Conservation (phyloP, 495 filamentous ascomycete genomes). For the Penicillium herquei region DNA sequence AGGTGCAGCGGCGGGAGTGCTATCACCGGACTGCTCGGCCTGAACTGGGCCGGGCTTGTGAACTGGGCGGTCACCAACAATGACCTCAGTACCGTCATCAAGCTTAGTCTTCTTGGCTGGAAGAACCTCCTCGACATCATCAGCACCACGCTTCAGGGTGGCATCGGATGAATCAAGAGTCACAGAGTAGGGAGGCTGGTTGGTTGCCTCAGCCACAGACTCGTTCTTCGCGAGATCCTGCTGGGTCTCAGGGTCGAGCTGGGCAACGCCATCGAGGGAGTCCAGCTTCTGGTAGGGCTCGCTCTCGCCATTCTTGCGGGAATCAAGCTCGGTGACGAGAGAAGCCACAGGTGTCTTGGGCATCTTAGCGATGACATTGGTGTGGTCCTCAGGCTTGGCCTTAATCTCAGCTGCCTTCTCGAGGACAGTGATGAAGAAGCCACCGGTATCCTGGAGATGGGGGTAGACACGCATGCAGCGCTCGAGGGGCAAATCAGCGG, state of each 20-base stretch:
- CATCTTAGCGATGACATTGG: conserved; percentile 53
- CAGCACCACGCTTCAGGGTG: conserved; percentile 37
- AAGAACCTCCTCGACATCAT: conserved; percentile 40
- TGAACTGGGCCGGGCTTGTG: conserved; percentile 46
- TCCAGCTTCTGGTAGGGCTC: conserved; percentile 49
- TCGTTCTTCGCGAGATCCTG: conserved; percentile 43
- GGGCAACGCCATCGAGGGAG: conserved; percentile 46
- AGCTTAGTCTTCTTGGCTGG: conserved; percentile 48
- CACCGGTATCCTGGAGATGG: conserved; percentile 92
- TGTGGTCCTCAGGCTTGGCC: conserved; percentile 70
- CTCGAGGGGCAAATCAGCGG: conserved; percentile 69
- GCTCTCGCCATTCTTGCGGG: conserved; percentile 40
- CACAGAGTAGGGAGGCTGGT: conserved; percentile 39
- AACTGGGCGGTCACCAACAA: conserved; percentile 49
- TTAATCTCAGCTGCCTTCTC: conserved; percentile 89
- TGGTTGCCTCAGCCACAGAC: conserved; percentile 40
- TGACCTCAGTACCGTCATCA: conserved; percentile 43
- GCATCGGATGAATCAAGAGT: conserved; percentile 27
- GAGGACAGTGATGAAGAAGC: conserved; percentile 93
- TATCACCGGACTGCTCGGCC: conserved; percentile 38
- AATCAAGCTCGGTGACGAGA: conserved; percentile 53
- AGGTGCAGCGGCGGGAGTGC: conserved; percentile 24
- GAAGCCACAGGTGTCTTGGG: conserved; percentile 51
- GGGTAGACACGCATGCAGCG: conserved; percentile 91
- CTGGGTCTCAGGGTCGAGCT: conserved; percentile 32